Evolutionary conservation across 805 yeast genomes (phyloP).

Genomic region (Sugiyamaella mastotermitis): DNA sequence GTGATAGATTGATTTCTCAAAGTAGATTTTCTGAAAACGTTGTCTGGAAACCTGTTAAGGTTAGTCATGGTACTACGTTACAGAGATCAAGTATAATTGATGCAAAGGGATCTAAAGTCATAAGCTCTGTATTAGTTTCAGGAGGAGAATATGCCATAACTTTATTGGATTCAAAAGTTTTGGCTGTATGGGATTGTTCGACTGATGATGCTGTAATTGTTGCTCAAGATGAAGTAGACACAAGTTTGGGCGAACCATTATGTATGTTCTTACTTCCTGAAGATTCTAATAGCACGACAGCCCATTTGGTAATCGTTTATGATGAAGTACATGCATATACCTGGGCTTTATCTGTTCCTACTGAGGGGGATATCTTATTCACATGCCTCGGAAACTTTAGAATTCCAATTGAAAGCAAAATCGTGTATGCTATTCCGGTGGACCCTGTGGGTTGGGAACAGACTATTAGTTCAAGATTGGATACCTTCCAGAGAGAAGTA

Average conservation of each 20-base stretch:
- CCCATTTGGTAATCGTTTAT: conserved; percentile 19
- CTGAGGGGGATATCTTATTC: conserved; percentile 3
- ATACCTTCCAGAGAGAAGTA: conserved; percentile 38
- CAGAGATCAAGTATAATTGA: conserved; percentile 35
- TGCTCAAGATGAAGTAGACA: neutral
- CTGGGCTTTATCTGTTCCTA: conserved; percentile 14
- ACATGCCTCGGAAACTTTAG: conserved; percentile 14
- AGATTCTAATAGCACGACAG: conserved; percentile 2
- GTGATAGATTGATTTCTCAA: conserved; percentile 51
- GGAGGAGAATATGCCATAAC: conserved; percentile 43
- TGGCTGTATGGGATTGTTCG: conserved; percentile 60
- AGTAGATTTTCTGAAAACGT: conserved; percentile 59
- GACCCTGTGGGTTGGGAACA: conserved; percentile 60
- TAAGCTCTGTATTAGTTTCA: conserved; percentile 44
- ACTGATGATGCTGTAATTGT: conserved; percentile 10
- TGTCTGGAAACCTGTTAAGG: conserved; percentile 47
- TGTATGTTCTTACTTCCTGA: conserved; percentile 37
- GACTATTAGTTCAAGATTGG: conserved; percentile 29
- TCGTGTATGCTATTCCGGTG: conserved; percentile 47
- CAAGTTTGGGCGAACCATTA: conserved; percentile 15
- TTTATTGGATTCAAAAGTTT: conserved; percentile 32
- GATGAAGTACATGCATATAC: conserved; percentile 17
- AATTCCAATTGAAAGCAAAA: conserved; percentile 28
- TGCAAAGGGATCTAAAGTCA: conserved; percentile 39
- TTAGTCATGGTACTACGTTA: conserved; percentile 33